These are phyloP conservation scores for Artemisia princeps DNA, from an alignment of 140 eudicot species.

Conservation along the genomic window DNA sequence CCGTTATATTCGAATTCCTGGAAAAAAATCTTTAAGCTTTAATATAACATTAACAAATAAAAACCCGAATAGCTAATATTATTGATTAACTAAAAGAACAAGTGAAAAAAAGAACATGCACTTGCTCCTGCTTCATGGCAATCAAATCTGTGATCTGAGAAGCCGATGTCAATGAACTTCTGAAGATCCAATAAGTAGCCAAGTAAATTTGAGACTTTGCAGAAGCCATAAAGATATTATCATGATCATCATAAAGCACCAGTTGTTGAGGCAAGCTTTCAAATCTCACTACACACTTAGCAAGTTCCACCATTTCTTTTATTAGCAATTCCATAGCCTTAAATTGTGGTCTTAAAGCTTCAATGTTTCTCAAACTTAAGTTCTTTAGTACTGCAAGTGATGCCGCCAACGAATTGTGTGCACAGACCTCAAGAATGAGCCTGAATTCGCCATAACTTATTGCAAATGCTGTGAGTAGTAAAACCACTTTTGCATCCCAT, in stretches of 20 bases:
- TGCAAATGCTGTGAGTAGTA: constrained; percentile 55
- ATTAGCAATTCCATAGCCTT: constrained; percentile 46
- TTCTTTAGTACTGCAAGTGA: constrained; percentile 47
- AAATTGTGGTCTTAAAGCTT: constrained; percentile 34
- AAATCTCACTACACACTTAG: constrained; percentile 38
- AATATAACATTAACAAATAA: constrained; percentile 9
- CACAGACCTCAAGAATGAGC: constrained; percentile 43
- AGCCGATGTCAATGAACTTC: constrained; percentile 54
- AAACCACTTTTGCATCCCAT: constrained; percentile 71
- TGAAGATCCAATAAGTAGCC: constrained; percentile 68
- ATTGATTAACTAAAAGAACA: background rate
- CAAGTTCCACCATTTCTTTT: constrained; percentile 42
- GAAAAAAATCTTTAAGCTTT: constrained; percentile 7
- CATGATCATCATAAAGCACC: constrained; percentile 34
- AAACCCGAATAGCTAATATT: background rate
- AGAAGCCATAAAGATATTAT: constrained; percentile 18
- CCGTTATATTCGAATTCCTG: constrained; percentile 47
- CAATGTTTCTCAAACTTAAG: constrained; percentile 29
- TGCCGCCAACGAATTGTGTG: constrained; percentile 41
- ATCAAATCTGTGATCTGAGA: constrained; percentile 50
- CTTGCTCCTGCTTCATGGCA: constrained; percentile 60
- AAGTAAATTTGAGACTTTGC: constrained; percentile 46
- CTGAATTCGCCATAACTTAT: constrained; percentile 46
- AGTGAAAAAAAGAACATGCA: constrained; percentile 57
- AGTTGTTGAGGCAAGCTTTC: constrained; percentile 44